Conservation (phyloP, 106 monocot species). For the Gastrodia elata region DNA sequence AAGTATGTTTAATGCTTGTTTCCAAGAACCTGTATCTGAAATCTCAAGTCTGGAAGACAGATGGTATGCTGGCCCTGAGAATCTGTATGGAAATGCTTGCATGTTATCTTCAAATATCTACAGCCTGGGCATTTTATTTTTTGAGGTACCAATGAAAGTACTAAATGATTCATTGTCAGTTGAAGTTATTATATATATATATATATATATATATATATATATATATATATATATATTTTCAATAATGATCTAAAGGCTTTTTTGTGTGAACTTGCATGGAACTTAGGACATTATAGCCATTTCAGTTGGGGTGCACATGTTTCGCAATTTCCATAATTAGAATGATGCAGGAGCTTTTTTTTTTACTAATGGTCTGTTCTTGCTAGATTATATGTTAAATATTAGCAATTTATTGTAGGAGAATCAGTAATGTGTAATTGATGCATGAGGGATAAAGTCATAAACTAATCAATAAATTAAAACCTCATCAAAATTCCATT, state of each 20-base stretch:
- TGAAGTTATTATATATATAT: neutral
- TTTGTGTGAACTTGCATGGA: neutral
- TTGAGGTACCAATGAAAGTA: conserved; percentile 51
- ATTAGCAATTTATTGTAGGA: too few relatives aligned
- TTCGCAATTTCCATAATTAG: neutral
- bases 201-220: too few relatives aligned
- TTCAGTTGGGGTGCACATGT: neutral
- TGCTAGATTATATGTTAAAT: too few relatives aligned
- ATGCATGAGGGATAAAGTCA: too few relatives aligned
- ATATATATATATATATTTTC: neutral
- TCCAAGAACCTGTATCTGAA: conserved; percentile 14
- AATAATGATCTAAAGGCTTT: neutral
- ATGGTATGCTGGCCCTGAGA: conserved; percentile 91
- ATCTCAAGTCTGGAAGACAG: conserved; percentile 52
- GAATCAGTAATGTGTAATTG: too few relatives aligned
- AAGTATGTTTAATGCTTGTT: conserved; percentile 5
- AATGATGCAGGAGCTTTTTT: too few relatives aligned
- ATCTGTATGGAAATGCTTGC: conserved; percentile 21
- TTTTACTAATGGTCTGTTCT: too few relatives aligned
- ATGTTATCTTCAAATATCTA: conserved; percentile 64
- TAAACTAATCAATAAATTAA: too few relatives aligned
- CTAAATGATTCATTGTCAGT: neutral
- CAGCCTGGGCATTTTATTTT: conserved; percentile 85
- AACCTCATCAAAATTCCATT: too few relatives aligned
- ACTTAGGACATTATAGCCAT: neutral